Base-by-base conservation (phyloP, 805 yeast species). In the Cyberlindnera japonica region DNA sequence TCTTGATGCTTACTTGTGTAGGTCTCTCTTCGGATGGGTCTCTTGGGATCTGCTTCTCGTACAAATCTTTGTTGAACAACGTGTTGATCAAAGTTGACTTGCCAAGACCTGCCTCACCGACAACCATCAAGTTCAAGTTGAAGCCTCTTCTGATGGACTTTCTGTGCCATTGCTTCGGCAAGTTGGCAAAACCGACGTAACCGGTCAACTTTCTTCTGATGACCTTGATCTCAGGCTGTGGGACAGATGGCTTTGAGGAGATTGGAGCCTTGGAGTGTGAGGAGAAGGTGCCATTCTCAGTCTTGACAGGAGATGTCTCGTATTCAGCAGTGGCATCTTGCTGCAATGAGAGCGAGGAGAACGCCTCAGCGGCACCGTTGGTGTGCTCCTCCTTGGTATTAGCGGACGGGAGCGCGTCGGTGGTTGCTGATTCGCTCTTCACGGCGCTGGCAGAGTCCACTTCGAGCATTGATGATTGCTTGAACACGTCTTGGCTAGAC, bases 161-260 rank as follows among this genome's bases (percentile, higher is more conserved):
- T 67, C 96, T 81, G 68, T 93, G 98, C 96, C 97, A 93, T 70
- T 93, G 99, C 61, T 90, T 93, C 44, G 99, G 99, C 58, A 93
- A 74, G 67, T 90, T 93, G 51, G 97, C 95, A 67, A 93, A 93
- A 6, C 99, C 99, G 41, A 93, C 99, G 61, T 84, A 90, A 4
- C 95, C 91, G 53, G 82, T 85, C 54, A 91, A 77, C 61, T 88
- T 88, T 54, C 95, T 81, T 53, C 83, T 81, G 55, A 87, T 77
- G 47, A 88, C 70, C 54, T 83, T 82, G 46, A 69, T 53, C 35
- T 67, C 70, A 17, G 69, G 65, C 39, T 61, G 67, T 31, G 62
- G 53, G n/a, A 59, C 50, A 4, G 37, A 16, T 20, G 45, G 33
- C 30, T 33, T 33, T n/a, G 45, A 21, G 14, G 29, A 20, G 3